Conservation (phyloP, 148 eudicot genomes). For the Nyssa sinensis region DNA sequence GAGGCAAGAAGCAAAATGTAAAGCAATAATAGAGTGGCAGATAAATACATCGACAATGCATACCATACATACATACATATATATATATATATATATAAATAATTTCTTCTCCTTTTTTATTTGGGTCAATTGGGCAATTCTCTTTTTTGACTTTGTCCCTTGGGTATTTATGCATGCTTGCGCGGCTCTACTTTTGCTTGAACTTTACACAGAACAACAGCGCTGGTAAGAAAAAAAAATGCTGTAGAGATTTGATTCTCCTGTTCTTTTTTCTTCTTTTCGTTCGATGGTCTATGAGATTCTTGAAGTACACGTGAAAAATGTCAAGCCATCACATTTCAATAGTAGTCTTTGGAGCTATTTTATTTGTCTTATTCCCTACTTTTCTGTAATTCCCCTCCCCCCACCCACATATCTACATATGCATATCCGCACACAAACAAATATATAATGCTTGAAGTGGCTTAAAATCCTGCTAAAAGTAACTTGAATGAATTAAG, state of each 20-base stretch:
- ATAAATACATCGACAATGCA: no score
- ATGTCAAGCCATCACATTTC: constrained; percentile 16
- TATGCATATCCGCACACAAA: not conserved
- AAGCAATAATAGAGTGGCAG: no score
- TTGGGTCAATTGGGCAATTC: not conserved
- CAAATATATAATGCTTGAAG: not conserved
- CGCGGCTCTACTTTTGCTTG: constrained; percentile 27
- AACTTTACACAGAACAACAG: constrained; percentile 18
- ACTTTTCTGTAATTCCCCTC: no score
- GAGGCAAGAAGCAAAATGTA: no score
- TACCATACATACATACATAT: no score
- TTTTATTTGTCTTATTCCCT: not conserved
- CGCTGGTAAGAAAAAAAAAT: constrained; percentile 1
- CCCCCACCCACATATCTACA: not conserved
- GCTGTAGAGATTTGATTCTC: constrained; percentile 28
- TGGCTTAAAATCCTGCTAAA: not conserved
- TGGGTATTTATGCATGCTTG: constrained; percentile 25
- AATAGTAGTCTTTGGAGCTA: not conserved
- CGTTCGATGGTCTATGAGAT: constrained; percentile 8
- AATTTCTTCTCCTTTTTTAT: no score
- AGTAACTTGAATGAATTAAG: not conserved
- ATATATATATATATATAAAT: no score
- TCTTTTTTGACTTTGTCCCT: constrained; percentile 5
- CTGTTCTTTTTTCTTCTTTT: constrained; percentile 18
- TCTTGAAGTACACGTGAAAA: constrained; percentile 5